These are phyloP conservation scores for Bretschneidera sinensis DNA, from an alignment of 345 rosid genomes.

Conservation along the genomic window DNA sequence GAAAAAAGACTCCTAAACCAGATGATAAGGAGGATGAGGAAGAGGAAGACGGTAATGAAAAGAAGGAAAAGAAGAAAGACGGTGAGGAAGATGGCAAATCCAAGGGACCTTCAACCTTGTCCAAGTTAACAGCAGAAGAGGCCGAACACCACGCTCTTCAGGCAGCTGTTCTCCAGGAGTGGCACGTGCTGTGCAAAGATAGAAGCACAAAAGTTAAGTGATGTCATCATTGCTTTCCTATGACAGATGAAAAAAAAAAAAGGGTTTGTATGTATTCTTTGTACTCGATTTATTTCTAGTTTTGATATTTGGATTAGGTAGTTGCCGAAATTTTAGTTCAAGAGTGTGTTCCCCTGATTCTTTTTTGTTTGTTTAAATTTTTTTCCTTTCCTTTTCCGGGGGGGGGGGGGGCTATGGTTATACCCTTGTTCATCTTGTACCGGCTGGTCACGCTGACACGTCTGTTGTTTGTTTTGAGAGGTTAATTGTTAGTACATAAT, in stretches of 20 bases:
- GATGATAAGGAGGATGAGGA: conserved; percentile 42
- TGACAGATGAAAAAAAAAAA: neutral
- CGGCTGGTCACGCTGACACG: neutral
- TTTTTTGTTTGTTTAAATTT: too few relatives aligned
- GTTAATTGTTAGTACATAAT: too few relatives aligned
- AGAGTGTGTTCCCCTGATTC: neutral
- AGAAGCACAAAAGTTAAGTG: conserved; percentile 49
- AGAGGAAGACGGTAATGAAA: conserved; percentile 20
- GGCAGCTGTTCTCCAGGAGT: conserved; percentile 90
- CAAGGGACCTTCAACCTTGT: conserved; percentile 64
- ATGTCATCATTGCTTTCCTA: neutral
- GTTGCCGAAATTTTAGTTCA: conserved; percentile 14
- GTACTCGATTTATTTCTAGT: conserved; percentile 22
- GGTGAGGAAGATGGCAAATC: conserved; percentile 40
- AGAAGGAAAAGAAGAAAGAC: conserved; percentile 32
- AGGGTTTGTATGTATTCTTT: conserved; percentile 1
- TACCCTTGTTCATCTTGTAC: conserved; percentile 27
- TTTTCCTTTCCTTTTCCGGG: neutral
- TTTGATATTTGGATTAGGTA: conserved; percentile 17
- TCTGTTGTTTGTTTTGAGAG: conserved; percentile 17
- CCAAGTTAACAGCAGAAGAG: conserved; percentile 89
- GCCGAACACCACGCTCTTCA: conserved; percentile 96
- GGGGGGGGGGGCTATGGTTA: too few relatives aligned
- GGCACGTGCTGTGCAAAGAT: conserved; percentile 88
- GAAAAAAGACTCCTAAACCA: conserved; percentile 50